phyloP scores from a whole-genome alignment of 2,329 filamentous ascomycete genomes.

The Cladosporium colombiae region DNA sequence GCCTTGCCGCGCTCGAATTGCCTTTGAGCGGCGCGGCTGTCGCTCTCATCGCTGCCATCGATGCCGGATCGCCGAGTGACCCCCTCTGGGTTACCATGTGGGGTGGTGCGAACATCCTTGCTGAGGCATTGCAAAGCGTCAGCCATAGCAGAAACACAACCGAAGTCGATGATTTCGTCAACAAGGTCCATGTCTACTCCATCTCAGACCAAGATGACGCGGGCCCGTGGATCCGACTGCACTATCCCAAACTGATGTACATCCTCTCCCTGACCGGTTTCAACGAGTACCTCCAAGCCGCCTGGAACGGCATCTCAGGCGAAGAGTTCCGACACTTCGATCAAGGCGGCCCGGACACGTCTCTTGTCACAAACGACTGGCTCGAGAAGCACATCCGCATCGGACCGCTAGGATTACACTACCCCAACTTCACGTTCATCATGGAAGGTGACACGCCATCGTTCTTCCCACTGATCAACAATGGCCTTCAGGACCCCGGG shows the following conservation, averaged over 20 bases:
- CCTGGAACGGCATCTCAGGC: conserved; percentile 60
- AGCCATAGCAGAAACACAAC: conserved; percentile 28
- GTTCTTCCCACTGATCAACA: conserved; percentile 52
- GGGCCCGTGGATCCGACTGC: conserved; percentile 57
- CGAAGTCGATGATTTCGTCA: conserved; percentile 41
- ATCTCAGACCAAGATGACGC: conserved; percentile 63
- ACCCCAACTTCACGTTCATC: conserved; percentile 52
- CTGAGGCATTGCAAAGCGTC: conserved; percentile 48
- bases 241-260: conserved; percentile 58
- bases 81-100: conserved; percentile 52
- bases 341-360: conserved; percentile 51
- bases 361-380: conserved; percentile 54
- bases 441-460: conserved; percentile 56
- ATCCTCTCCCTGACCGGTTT: conserved; percentile 58
- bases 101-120: conserved; percentile 56
- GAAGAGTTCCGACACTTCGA: conserved; percentile 52
- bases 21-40: conserved; percentile 21
- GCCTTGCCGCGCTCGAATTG: conserved; percentile 39
- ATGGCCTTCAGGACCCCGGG: conserved; percentile 48
- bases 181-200: conserved; percentile 53
- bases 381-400: conserved; percentile 57
- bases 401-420: conserved; percentile 45
- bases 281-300: conserved; percentile 56
- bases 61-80: conserved; percentile 30
- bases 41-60: conserved; percentile 27